phyloP scores from a whole-genome alignment of 106 monocot genomes.

The Gastrodia elata region DNA sequence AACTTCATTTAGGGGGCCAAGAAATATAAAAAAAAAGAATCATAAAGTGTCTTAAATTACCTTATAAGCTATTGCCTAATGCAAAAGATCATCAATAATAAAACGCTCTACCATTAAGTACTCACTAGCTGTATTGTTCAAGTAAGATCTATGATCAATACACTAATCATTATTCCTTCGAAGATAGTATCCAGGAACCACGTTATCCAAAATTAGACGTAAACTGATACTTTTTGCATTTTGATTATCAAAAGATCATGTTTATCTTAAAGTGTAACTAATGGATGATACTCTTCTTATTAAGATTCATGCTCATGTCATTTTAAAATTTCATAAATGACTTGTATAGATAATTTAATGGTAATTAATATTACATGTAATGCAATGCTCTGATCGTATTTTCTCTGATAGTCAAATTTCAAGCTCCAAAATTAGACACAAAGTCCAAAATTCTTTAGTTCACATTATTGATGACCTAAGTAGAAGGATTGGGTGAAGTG shows the following conservation, averaged over 20 bases:
- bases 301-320: neutral
- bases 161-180: constrained; percentile 62
- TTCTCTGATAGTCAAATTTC: too few relatives aligned
- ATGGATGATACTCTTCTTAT: neutral
- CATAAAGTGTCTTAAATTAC: constrained; percentile 18
- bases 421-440: too few relatives aligned
- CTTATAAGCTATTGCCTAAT: constrained; percentile 73
- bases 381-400: too few relatives aligned
- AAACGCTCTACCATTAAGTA: constrained; percentile 82
- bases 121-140: constrained; percentile 87
- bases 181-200: constrained; percentile 87
- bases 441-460: too few relatives aligned
- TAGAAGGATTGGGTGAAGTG: too few relatives aligned
- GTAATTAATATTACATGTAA: neutral
- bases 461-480: too few relatives aligned
- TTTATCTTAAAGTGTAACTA: neutral
- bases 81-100: constrained; percentile 76
- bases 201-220: neutral
- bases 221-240: neutral
- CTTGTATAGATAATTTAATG: neutral
- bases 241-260: neutral
- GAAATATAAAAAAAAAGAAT: too few relatives aligned
- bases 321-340: neutral
- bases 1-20: too few relatives aligned
- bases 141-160: constrained; percentile 62